Evolutionary conservation across 192 early-diverging fungal species (phyloP).

Genomic region (Umbelopsis ramanniana): DNA sequence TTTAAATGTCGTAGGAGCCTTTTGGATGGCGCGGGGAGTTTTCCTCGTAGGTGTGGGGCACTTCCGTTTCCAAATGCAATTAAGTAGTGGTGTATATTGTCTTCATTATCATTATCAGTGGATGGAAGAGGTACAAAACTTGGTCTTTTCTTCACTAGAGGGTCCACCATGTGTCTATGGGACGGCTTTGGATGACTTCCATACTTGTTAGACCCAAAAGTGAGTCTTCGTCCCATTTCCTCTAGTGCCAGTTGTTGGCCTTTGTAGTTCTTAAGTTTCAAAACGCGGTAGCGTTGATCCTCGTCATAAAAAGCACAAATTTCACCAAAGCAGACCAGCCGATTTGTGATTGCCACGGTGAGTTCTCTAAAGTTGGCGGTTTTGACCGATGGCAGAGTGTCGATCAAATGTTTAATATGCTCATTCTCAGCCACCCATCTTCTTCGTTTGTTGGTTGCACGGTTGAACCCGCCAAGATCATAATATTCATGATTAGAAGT

Average conservation of each 20-base stretch:
- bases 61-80: slow-evolving; percentile 1
- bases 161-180: not conserved
- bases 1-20: not conserved
- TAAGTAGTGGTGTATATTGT: not conserved
- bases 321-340: not conserved
- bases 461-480: not conserved
- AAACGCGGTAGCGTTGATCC: not conserved
- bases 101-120: not conserved
- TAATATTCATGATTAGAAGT: not conserved
- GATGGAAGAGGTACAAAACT: not conserved
- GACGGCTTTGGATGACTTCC: not conserved
- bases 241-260: not conserved
- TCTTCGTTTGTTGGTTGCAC: not conserved
- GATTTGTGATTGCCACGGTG: not conserved
- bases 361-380: not conserved
- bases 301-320: not conserved
- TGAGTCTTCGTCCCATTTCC: slow-evolving; percentile 2
- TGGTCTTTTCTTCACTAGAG: not conserved
- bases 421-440: not conserved
- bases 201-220: not conserved
- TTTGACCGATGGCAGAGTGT: not conserved
- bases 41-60: not conserved
- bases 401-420: not conserved
- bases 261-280: slow-evolving; percentile 1
- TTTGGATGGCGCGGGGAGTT: not conserved